phyloP scores from a whole-genome alignment of 257 asterid genomes.

The Primulina eburnea region DNA sequence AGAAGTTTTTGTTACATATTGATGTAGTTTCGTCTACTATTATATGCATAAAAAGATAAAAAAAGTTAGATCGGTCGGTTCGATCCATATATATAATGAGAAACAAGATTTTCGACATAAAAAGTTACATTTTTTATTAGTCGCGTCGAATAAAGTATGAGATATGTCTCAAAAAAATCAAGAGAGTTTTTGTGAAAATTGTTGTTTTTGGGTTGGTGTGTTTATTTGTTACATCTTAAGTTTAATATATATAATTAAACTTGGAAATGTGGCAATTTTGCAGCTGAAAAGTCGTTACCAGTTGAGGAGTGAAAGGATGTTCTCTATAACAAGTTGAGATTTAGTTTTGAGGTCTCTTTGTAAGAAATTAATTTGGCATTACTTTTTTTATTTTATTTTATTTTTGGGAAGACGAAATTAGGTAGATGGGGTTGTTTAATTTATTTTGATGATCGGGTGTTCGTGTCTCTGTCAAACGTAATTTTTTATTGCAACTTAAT shows the following conservation, averaged over 20 bases:
- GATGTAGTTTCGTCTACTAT: too few relatives aligned
- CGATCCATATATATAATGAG: too few relatives aligned
- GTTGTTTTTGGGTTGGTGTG: too few relatives aligned
- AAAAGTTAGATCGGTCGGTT: too few relatives aligned
- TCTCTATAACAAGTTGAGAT: constrained; percentile 24
- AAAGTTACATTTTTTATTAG: too few relatives aligned
- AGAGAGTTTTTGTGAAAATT: too few relatives aligned
- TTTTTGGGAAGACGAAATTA: constrained; percentile 15
- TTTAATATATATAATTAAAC: neutral
- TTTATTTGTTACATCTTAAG: too few relatives aligned
- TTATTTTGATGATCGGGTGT: neutral
- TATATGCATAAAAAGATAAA: too few relatives aligned
- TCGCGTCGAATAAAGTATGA: too few relatives aligned
- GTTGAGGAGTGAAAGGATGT: constrained; percentile 23
- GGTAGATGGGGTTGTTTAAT: constrained; percentile 13
- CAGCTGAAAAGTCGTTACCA: constrained; percentile 28
- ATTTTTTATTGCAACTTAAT: constrained; percentile 8
- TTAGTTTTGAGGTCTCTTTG: constrained; percentile 13
- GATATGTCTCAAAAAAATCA: too few relatives aligned
- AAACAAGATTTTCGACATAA: too few relatives aligned
- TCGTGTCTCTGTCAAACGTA: neutral
- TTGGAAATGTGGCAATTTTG: constrained; percentile 12
- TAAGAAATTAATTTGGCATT: neutral
- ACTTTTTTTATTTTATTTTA: neutral
- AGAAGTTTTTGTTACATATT: too few relatives aligned